A percentile compares a stretch with the other conserved stretches of the same genome.
phyloP scores from a whole-genome alignment of 176 grass and related monocot species.

The Alloteropsis semialata region DNA sequence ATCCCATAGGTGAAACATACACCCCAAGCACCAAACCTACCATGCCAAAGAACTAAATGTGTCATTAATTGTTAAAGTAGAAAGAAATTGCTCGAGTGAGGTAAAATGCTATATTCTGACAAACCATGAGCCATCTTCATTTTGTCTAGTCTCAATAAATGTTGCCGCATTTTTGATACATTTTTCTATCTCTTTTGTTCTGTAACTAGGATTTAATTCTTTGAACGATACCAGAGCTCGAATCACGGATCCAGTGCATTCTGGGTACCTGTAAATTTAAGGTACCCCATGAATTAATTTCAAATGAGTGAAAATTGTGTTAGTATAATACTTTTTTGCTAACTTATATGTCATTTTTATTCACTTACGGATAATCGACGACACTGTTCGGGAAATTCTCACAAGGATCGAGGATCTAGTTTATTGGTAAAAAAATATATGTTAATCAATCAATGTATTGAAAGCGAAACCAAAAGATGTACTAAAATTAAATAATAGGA shows the following conservation, averaged over 20 bases:
- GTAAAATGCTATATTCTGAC: background rate
- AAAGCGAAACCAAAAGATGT: no score
- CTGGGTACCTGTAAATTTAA: conserved; percentile 33
- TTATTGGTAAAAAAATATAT: background rate
- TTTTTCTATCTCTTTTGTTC: conserved; percentile 39
- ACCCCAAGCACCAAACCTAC: background rate
- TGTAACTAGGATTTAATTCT: conserved; percentile 33
- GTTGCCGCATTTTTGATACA: conserved; percentile 17
- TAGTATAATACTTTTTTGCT: no score
- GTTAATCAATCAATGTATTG: no score
- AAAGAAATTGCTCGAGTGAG: background rate
- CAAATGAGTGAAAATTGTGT: background rate
- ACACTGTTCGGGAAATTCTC: conserved; percentile 28
- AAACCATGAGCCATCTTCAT: background rate
- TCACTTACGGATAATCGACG: conserved; percentile 40
- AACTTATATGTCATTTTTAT: background rate
- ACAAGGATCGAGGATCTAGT: conserved; percentile 26
- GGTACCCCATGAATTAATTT: background rate
- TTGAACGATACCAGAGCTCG: conserved; percentile 42
- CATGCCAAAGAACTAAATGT: no score
- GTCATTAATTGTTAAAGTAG: background rate
- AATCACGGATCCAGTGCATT: conserved; percentile 50
- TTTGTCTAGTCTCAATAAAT: background rate
- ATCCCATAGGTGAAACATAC: background rate
- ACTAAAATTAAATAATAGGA: no score